phyloP scores from a whole-genome alignment of 805 yeast species.

The Debaryomyces maramus region DNA sequence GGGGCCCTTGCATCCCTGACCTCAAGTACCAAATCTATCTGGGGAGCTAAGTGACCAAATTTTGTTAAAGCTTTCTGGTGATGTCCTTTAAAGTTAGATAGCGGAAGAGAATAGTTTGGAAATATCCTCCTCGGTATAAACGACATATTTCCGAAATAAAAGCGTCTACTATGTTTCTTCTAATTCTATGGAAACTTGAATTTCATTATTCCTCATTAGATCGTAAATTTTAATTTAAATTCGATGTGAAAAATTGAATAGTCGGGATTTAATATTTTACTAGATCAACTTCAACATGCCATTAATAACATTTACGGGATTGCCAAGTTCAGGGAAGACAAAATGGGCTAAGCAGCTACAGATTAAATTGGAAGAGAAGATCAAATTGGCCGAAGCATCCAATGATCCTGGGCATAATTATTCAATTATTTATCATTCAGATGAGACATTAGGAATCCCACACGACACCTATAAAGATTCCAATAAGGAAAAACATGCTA shows the following conservation, averaged over 20 bases:
- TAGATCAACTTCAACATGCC: too few relatives aligned
- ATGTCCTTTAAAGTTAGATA: constrained; percentile 88
- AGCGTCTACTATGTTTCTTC: too few relatives aligned
- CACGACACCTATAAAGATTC: constrained; percentile 72
- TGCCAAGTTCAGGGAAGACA: constrained; percentile 83
- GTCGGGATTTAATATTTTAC: too few relatives aligned
- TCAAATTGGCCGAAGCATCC: constrained; percentile 33
- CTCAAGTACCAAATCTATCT: constrained; percentile 79
- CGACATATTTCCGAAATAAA: constrained; percentile 20
- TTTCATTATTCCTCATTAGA: neutral
- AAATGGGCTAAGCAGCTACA: constrained; percentile 63
- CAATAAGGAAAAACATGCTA: constrained; percentile 70
- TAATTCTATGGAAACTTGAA: neutral
- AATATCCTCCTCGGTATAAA: constrained; percentile 73
- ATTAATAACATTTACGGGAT: constrained; percentile 76
- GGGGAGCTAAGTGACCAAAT: constrained; percentile 70
- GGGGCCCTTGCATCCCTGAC: constrained; percentile 92
- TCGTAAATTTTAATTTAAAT: neutral
- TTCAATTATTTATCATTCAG: constrained; percentile 69
- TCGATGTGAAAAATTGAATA: neutral
- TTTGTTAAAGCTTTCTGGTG: constrained; percentile 75
- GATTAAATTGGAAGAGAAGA: constrained; percentile 45
- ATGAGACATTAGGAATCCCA: constrained; percentile 71
- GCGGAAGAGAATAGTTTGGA: constrained; percentile 67
- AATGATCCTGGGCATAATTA: constrained; percentile 54